phyloP scores from a whole-genome alignment of 1,139 yeast genomes.

The Casaregolazyma suthepensis region DNA sequence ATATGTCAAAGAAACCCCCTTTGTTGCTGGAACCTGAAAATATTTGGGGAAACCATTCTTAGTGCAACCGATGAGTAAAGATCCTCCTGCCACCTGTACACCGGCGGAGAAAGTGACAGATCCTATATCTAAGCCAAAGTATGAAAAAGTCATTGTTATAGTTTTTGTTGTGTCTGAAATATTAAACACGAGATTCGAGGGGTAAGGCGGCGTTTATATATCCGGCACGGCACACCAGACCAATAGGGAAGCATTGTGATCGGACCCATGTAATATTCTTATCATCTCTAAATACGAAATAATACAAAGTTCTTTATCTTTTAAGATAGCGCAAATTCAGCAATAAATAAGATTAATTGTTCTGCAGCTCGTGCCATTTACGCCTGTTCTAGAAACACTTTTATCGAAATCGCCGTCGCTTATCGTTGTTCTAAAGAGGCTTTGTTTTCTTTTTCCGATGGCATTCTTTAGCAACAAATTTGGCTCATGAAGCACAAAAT shows the following conservation, averaged over 20 bases:
- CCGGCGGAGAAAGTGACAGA: neutral
- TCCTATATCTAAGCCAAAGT: neutral
- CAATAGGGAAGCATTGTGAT: neutral
- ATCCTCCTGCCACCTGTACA: neutral
- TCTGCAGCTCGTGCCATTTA: neutral
- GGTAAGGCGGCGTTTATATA: neutral
- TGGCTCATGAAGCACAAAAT: neutral
- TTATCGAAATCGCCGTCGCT: neutral
- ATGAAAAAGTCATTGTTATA: neutral
- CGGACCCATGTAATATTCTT: neutral
- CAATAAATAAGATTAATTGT: neutral
- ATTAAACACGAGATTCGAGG: neutral
- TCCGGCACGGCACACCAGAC: neutral
- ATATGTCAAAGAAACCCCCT: neutral
- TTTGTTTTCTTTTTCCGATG: neutral
- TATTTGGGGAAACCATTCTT: neutral
- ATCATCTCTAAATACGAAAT: neutral
- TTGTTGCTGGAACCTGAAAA: neutral
- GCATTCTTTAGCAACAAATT: neutral
- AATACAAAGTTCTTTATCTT: neutral
- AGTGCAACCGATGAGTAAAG: neutral
- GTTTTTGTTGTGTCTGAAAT: neutral
- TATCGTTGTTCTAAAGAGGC: neutral
- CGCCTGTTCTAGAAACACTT: neutral
- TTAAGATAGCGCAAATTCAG: neutral